Conservation (phyloP, 306 rosid species). For the Quercus berberidifolia region DNA sequence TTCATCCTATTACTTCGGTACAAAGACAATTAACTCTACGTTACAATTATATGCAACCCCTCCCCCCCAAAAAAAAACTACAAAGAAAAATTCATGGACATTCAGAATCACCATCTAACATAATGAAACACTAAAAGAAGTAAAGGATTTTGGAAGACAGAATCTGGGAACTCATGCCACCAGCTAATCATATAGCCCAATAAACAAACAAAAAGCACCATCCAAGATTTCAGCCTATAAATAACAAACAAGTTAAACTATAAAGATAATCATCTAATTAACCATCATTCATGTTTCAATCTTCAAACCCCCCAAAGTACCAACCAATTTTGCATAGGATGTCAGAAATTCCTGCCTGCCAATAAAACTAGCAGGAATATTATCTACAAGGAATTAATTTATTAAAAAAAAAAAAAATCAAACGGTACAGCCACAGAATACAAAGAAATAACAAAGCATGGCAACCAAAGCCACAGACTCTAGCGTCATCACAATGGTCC, state of each 20-base stretch:
- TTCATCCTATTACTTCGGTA: neutral
- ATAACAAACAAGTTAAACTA: neutral
- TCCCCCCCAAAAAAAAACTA: too few relatives aligned
- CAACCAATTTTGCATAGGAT: neutral
- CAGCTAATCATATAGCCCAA: too few relatives aligned
- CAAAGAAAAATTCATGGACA: too few relatives aligned
- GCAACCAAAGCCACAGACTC: slow-evolving; percentile 49
- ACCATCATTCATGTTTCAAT: neutral
- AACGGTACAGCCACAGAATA: slow-evolving; percentile 58
- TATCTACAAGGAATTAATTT: neutral
- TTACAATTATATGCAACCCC: too few relatives aligned
- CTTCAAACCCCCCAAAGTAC: neutral
- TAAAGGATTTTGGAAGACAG: too few relatives aligned
- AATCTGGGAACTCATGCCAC: too few relatives aligned
- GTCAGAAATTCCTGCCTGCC: neutral
- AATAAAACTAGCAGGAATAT: neutral
- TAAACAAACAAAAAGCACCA: too few relatives aligned
- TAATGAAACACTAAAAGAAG: too few relatives aligned
- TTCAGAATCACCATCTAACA: too few relatives aligned
- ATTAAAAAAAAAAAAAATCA: slow-evolving; percentile 4
- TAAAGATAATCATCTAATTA: neutral
- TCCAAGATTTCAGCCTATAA: neutral
- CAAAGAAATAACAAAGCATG: slow-evolving; percentile 54
- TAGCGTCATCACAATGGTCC: slow-evolving; percentile 34
- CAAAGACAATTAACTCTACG: too few relatives aligned